Base-by-base conservation (phyloP, 2,329 filamentous ascomycete genomes). In the Ophiostoma sp. region DNA sequence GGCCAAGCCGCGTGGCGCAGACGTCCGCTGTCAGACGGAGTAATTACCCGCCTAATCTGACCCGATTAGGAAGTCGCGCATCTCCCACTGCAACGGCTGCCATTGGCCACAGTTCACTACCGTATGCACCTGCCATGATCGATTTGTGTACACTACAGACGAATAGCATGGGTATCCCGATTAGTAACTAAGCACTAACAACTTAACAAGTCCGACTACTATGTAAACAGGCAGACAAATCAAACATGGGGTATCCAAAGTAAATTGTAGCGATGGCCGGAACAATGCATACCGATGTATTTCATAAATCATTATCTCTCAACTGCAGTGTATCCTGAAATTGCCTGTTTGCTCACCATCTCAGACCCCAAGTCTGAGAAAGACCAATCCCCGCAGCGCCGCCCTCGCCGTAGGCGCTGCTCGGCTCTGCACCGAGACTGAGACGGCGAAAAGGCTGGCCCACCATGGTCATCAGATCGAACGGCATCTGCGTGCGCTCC, bases 361-460 rank as follows among this genome's bases (percentile, higher is more conserved):
- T n/a, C 44, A 48, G 44, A n/a, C 44, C 44, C 44, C 4, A n/a
- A 2, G 20, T 48, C 44, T 20, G 44, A 20, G 44, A 33, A 62
- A 62, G 13, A 7, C 15, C 57, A 62, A 17, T 3, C 35, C 23
- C 10, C 4, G 8, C 52, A 27, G 4, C 8, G 10, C 20, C 10
- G 52, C 11, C 52, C 20, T 54, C 52, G 23, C 15, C n/a, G 31
- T 60, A 20, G 27, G 52, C n/a, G 31, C 64, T 39, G 10, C 35
- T 20, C 36, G 20, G 2, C n/a, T 44, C 64, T 27, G 52, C 1
- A 5, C 20, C 35, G 20, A 71, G 64, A 35, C 57, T 67, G 36
- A 71, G 64, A 35, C 48, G 67, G 31, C 70, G 52, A 31, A 74
- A 74, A 1, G 73, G 73, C 27, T 69, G 71, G 52, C 72, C 72